These are phyloP conservation scores for Anthracocystis setariae DNA, from an alignment of 1,284 basidiomycete species.

Conservation along the genomic window DNA sequence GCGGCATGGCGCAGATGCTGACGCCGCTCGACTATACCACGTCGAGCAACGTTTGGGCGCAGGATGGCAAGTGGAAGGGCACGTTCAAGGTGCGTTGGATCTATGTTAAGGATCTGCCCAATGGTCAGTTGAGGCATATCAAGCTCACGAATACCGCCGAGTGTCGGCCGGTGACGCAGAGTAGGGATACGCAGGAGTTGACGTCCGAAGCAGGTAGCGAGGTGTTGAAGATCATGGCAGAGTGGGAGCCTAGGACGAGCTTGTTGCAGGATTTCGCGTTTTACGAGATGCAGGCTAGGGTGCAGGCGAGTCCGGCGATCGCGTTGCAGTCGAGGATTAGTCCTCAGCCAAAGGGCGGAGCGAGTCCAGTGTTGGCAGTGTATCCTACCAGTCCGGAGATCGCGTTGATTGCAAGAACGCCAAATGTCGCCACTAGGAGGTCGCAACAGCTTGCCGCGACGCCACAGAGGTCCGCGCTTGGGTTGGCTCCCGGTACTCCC, in stretches of 20 bases:
- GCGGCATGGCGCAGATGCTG: slow-evolving; percentile 66
- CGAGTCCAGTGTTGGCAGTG: slow-evolving; percentile 16
- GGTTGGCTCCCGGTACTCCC: slow-evolving; percentile 19
- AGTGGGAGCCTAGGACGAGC: slow-evolving; percentile 46
- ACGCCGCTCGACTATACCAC: slow-evolving; percentile 64
- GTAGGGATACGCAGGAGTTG: slow-evolving; percentile 66
- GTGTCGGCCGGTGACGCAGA: slow-evolving; percentile 65
- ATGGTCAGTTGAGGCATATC: slow-evolving; percentile 62
- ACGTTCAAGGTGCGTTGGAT: slow-evolving; percentile 66
- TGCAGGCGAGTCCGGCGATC: slow-evolving; percentile 15
- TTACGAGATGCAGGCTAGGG: slow-evolving; percentile 51
- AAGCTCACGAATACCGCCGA: slow-evolving; percentile 58
- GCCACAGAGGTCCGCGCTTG: slow-evolving; percentile 22
- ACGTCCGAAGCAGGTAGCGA: slow-evolving; percentile 53
- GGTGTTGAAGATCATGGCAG: slow-evolving; percentile 59
- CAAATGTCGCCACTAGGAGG: slow-evolving; percentile 17
- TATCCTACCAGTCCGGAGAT: slow-evolving; percentile 17
- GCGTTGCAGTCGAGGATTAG: slow-evolving; percentile 23
- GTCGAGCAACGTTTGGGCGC: slow-evolving; percentile 63
- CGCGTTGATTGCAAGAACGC: slow-evolving; percentile 5
- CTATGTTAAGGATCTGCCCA: slow-evolving; percentile 66
- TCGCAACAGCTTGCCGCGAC: slow-evolving; percentile 6
- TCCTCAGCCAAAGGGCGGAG: slow-evolving; percentile 21
- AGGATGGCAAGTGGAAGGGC: slow-evolving; percentile 67
- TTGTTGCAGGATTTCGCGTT: slow-evolving; percentile 55